These are phyloP conservation scores for Rhynchospora breviuscula DNA, from an alignment of 176 grass and related monocot genomes.

Conservation along the genomic window DNA sequence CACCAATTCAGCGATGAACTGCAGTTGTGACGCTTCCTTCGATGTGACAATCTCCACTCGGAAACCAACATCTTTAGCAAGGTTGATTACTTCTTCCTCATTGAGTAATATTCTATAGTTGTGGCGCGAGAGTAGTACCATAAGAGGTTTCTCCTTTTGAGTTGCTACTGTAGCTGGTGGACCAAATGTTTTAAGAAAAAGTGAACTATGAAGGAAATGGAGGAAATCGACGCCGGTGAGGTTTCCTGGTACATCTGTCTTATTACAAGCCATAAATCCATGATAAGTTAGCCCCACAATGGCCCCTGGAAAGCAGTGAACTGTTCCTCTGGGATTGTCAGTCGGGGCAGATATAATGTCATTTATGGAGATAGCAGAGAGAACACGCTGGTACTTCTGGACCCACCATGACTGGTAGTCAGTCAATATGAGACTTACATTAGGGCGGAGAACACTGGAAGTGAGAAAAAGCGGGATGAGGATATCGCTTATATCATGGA, in stretches of 20 bases:
- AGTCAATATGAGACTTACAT: constrained; percentile 49
- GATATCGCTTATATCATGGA: constrained; percentile 66
- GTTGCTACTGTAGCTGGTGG: constrained; percentile 24
- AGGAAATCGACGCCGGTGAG: constrained; percentile 60
- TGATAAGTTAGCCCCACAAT: constrained; percentile 62
- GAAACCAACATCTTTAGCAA: constrained; percentile 50
- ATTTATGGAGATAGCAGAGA: constrained; percentile 34
- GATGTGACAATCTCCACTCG: constrained; percentile 45
- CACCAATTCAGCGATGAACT: constrained; percentile 32
- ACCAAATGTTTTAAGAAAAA: constrained; percentile 26
- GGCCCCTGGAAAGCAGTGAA: constrained; percentile 63
- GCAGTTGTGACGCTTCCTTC: constrained; percentile 26
- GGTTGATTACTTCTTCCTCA: constrained; percentile 20
- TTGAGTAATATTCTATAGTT: constrained; percentile 51
- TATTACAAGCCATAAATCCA: constrained; percentile 45
- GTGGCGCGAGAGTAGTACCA: constrained; percentile 50
- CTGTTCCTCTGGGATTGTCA: constrained; percentile 20
- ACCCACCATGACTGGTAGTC: constrained; percentile 50
- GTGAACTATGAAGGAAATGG: constrained; percentile 49
- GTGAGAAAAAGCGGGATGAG: constrained; percentile 68
- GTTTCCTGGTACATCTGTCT: constrained; percentile 26
- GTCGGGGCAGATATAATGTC: constrained; percentile 34
- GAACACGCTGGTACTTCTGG: constrained; percentile 46
- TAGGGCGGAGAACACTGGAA: constrained; percentile 34
- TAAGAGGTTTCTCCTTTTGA: constrained; percentile 46